Evolutionary conservation across 257 asterid species (phyloP), one percentile per base, ranked within the genome.

Genomic region (Pogostemon cablin): DNA sequence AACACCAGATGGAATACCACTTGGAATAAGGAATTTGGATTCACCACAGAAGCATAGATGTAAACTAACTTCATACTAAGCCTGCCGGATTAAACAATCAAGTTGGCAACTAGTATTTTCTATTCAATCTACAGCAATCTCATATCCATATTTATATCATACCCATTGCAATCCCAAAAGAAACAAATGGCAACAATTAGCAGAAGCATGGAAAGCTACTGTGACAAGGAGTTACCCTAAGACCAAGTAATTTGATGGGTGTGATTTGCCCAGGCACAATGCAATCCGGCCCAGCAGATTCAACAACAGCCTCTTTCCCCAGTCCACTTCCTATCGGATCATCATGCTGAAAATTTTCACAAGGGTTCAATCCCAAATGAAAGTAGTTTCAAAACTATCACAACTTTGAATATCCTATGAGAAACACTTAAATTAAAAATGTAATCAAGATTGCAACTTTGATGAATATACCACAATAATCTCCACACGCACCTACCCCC

Each of bases 271-370:
- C 98, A 9, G 96, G 99, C 65, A 93, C 96, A 73, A 91, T 84
- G 80, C 97, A 93, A 72, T 93, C 99, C 7, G 96, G 96, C 0
- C 98, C 99, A 2, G 99, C 98, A 56, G 99, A 89, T 82, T 93
- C 99, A 71, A 89, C 83, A 10, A 93, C 69, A 40, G 98, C 98
- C 79, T 80, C 96, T 65, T 71, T 85, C 43, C 93, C 98, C 43
- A 93, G 77, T 1, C 96, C 96, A 60, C 82, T 79, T 11, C 98
- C 97, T 52, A 93, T 84, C 3, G 84, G 93, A 77, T 79, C 78
- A 1, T 48, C 69, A 43, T 84, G 82, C 84, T 83, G 83, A 50
- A 48, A 63, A 65, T 49, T 40, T 62, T 15, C 64, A 67, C 59
- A 48, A 57, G 4, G 9, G n/a, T 72, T 67, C 42, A 71, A 53